phyloP scores from a whole-genome alignment of 305 asterid species.

The Fraxinus latifolia region DNA sequence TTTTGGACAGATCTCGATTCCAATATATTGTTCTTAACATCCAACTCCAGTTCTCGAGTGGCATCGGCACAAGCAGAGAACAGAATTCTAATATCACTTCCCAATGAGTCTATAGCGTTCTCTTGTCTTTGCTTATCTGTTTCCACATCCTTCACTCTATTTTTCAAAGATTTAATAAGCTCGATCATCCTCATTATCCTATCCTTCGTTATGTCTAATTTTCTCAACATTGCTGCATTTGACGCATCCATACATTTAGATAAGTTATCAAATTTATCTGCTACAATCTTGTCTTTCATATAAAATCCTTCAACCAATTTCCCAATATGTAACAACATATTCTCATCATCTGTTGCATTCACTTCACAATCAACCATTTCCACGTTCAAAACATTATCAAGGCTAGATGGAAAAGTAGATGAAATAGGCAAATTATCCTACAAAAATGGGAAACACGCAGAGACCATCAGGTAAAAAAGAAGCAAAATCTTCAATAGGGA shows the following conservation, averaged over 20 bases:
- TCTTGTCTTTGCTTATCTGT: constrained; percentile 50
- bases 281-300: constrained; percentile 56
- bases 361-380: constrained; percentile 42
- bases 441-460: constrained; percentile 28
- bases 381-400: constrained; percentile 34
- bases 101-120: constrained; percentile 46
- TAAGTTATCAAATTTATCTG: constrained; percentile 50
- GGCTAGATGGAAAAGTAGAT: constrained; percentile 36
- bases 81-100: constrained; percentile 50
- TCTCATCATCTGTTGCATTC: constrained; percentile 51
- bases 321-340: constrained; percentile 43
- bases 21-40: constrained; percentile 35
- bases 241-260: constrained; percentile 58
- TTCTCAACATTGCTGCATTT: constrained; percentile 42
- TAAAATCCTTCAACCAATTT: constrained; percentile 60
- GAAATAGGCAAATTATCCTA: constrained; percentile 59
- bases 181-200: constrained; percentile 32
- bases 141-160: constrained; percentile 49
- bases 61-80: constrained; percentile 71
- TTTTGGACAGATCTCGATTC: constrained; percentile 40
- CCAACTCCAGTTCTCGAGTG: constrained; percentile 49
- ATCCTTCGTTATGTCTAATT: constrained; percentile 47
- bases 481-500: constrained; percentile 18
- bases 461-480: constrained; percentile 30
- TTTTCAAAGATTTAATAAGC: constrained; percentile 49